These are phyloP conservation scores for Aspergillus campestris DNA, from an alignment of 495 filamentous ascomycete species.

Conservation along the genomic window DNA sequence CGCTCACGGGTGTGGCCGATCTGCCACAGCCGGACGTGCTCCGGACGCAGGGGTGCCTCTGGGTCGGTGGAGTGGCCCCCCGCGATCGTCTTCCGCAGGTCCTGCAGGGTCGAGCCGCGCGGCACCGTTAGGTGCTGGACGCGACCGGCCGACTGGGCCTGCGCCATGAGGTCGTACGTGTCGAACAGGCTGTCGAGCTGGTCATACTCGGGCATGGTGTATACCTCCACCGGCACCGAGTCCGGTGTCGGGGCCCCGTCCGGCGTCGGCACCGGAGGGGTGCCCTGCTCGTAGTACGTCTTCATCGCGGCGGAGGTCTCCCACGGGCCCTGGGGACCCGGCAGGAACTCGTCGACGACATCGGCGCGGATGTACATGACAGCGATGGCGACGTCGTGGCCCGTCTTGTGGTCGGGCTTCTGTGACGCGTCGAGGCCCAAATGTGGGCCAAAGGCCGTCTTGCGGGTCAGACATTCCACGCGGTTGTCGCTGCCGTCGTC, in stretches of 20 bases:
- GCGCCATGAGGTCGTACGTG: conserved; percentile 38
- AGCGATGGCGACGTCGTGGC: conserved; percentile 50
- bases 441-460: conserved; percentile 47
- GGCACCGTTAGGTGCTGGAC: conserved; percentile 38
- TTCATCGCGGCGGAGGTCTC: conserved; percentile 25
- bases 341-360: conserved; percentile 32
- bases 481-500: conserved; percentile 46
- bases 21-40: conserved; percentile 37
- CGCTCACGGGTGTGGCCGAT: conserved; percentile 32
- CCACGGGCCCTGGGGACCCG: conserved; percentile 38
- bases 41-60: conserved; percentile 15
- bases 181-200: conserved; percentile 33
- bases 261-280: conserved; percentile 8
- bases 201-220: conserved; percentile 28
- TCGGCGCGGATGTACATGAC: conserved; percentile 52
- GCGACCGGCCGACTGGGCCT: conserved; percentile 27
- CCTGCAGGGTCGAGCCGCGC: conserved; percentile 26
- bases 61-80: conserved; percentile 20
- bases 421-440: conserved; percentile 38
- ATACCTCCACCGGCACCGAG: conserved; percentile 35
- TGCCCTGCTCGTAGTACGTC: conserved; percentile 31
- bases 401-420: conserved; percentile 35
- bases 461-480: conserved; percentile 49
- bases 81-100: conserved; percentile 38
- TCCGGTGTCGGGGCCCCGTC: conserved; percentile 6